These are phyloP conservation scores for Ogataea kodamae DNA, from an alignment of 805 yeast species.

Conservation along the genomic window DNA sequence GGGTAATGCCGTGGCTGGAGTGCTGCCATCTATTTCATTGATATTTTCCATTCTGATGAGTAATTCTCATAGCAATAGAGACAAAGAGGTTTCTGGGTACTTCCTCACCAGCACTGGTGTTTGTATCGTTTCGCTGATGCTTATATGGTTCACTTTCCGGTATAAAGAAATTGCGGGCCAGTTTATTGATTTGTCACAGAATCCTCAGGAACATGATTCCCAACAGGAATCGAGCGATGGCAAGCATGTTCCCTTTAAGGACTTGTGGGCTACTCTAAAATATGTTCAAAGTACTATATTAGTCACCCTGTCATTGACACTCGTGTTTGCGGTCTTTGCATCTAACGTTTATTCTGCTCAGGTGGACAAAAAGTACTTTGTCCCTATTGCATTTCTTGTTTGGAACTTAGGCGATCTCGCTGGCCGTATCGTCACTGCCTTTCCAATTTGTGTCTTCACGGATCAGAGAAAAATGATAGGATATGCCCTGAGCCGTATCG, in stretches of 20 bases:
- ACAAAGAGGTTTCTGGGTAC: constrained; percentile 35
- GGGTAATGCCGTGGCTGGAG: constrained; percentile 94
- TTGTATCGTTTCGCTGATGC: constrained; percentile 19
- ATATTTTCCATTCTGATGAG: constrained; percentile 45
- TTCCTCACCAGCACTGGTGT: constrained; percentile 33
- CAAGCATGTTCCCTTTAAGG: constrained; percentile 52
- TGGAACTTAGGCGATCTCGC: constrained; percentile 90
- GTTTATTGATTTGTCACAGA: constrained; percentile 6
- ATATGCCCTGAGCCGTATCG: constrained; percentile 53
- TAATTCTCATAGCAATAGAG: constrained; percentile 18
- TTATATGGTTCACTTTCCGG: constrained; percentile 22
- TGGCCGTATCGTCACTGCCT: constrained; percentile 71
- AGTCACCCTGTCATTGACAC: constrained; percentile 66
- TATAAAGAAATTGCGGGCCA: constrained; percentile 14
- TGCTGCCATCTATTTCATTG: constrained; percentile 74
- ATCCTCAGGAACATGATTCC: neutral
- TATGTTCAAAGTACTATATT: constrained; percentile 68
- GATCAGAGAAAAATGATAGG: constrained; percentile 43
- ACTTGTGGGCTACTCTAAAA: constrained; percentile 60
- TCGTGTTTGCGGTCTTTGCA: constrained; percentile 89
- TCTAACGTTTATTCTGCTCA: constrained; percentile 51
- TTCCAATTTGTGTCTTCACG: constrained; percentile 38
- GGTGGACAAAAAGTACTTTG: constrained; percentile 41
- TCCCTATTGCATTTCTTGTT: constrained; percentile 74
- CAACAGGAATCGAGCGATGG: constrained; percentile 10